Conservation (phyloP, 495 filamentous ascomycete species). For the Talaromyces liani region DNA sequence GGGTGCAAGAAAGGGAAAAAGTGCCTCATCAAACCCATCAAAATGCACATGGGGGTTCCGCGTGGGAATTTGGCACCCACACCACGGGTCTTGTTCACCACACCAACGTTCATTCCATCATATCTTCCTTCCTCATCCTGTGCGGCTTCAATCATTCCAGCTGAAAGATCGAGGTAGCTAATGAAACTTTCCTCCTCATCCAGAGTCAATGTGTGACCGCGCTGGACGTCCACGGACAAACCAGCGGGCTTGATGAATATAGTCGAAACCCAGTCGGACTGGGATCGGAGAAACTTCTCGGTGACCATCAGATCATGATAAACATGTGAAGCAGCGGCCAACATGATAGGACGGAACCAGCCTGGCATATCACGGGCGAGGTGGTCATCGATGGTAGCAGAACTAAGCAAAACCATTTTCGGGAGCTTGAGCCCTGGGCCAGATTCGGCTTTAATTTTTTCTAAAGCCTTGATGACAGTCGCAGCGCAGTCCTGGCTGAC, state of each 20-base stretch:
- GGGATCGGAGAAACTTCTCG: slow-evolving; percentile 26
- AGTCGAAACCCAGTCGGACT: slow-evolving; percentile 25
- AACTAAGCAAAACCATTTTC: slow-evolving; percentile 32
- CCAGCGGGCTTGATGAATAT: slow-evolving; percentile 40
- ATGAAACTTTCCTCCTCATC: slow-evolving; percentile 24
- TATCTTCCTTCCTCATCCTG: slow-evolving; percentile 24
- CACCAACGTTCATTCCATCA: slow-evolving; percentile 29
- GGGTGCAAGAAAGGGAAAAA: not conserved
- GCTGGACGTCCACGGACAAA: slow-evolving; percentile 26
- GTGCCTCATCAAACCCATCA: not conserved
- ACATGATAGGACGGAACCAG: slow-evolving; percentile 19
- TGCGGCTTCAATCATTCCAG: slow-evolving; percentile 41
- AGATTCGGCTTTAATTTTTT: slow-evolving; percentile 11
- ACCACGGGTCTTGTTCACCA: slow-evolving; percentile 14
- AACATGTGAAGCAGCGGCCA: slow-evolving; percentile 20
- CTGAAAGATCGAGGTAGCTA: slow-evolving; percentile 37
- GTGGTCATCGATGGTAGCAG: slow-evolving; percentile 25
- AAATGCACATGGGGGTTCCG: not conserved
- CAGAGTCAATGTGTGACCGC: slow-evolving; percentile 29
- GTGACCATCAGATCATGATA: slow-evolving; percentile 29
- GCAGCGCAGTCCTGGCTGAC: slow-evolving; percentile 24
- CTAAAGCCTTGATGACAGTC: slow-evolving; percentile 24
- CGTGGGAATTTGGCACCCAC: slow-evolving; percentile 14
- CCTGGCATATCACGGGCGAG: slow-evolving; percentile 19
- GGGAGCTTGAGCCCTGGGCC: slow-evolving; percentile 13